Evolutionary conservation across 2,329 filamentous ascomycete species (phyloP).

Genomic region (Dactylellina cionopaga): DNA sequence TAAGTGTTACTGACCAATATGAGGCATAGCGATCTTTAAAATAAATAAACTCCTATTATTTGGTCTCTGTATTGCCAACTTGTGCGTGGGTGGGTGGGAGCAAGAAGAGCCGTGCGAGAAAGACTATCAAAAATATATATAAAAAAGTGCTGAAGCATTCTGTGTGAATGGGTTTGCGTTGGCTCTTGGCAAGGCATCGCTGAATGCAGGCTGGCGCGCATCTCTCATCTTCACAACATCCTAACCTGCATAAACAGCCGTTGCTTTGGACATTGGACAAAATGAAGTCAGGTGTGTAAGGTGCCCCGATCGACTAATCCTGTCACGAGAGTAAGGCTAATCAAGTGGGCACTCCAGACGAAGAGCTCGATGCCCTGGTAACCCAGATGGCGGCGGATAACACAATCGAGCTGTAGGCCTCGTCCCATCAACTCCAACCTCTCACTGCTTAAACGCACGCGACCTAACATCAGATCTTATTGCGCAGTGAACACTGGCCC

Average conservation of each 20-base stretch:
- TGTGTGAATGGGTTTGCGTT: background rate
- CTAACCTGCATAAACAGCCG: background rate
- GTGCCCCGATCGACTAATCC: background rate
- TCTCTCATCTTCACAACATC: background rate
- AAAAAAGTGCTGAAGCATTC: too few relatives aligned
- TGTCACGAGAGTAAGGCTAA: background rate
- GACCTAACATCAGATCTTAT: slow-evolving; percentile 2
- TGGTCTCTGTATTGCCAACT: too few relatives aligned
- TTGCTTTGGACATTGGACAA: too few relatives aligned
- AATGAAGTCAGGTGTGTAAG: slow-evolving; percentile 53
- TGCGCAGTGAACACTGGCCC: slow-evolving; percentile 38
- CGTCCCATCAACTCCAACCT: background rate
- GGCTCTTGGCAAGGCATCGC: background rate
- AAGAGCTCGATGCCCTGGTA: slow-evolving; percentile 47
- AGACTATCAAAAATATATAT: too few relatives aligned
- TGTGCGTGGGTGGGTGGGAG: too few relatives aligned
- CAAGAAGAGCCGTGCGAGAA: too few relatives aligned
- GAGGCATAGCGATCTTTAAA: too few relatives aligned
- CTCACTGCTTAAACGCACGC: background rate
- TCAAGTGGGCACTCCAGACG: slow-evolving; percentile 10
- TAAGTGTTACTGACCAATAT: too few relatives aligned
- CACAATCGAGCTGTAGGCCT: slow-evolving; percentile 31
- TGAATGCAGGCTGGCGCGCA: background rate
- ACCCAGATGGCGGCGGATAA: slow-evolving; percentile 43
- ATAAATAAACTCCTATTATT: too few relatives aligned